Percentiles rank a stretch among this genome's conserved stretches.
phyloP scores from a whole-genome alignment of 2,329 filamentous ascomycete species.

The Leptoxyphium fumago region DNA sequence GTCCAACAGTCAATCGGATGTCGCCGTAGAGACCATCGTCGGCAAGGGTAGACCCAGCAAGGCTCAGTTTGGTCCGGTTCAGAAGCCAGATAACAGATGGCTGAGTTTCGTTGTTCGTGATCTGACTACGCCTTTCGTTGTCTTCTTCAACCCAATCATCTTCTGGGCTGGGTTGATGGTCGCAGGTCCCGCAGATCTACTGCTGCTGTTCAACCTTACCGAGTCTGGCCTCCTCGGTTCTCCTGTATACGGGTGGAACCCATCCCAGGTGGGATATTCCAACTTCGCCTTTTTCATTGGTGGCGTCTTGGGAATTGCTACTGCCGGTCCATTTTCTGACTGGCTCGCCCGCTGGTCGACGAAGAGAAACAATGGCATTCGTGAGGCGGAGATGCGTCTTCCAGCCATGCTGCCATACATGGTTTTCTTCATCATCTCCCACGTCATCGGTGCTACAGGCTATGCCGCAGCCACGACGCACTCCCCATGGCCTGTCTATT shows the following conservation, averaged over 20 bases:
- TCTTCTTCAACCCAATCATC: slow-evolving; percentile 33
- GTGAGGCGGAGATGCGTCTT: slow-evolving; percentile 47
- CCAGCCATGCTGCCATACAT: slow-evolving; percentile 38
- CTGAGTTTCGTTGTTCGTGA: slow-evolving; percentile 27
- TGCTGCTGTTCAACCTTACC: slow-evolving; percentile 38
- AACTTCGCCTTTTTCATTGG: slow-evolving; percentile 34
- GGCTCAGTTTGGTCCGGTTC: slow-evolving; percentile 24
- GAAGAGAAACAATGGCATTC: slow-evolving; percentile 37
- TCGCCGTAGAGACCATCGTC: slow-evolving; percentile 8
- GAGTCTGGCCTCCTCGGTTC: slow-evolving; percentile 31
- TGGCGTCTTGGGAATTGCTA: slow-evolving; percentile 27
- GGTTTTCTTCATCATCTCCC: slow-evolving; percentile 34
- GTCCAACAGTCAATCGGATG: slow-evolving; percentile 11
- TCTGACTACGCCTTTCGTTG: slow-evolving; percentile 25
- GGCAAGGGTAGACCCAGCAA: slow-evolving; percentile 25
- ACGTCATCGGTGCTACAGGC: slow-evolving; percentile 33
- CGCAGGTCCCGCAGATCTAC: slow-evolving; percentile 22
- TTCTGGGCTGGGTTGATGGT: slow-evolving; percentile 23
- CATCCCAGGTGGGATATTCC: slow-evolving; percentile 32
- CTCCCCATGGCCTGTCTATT: slow-evolving; percentile 33
- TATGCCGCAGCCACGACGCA: slow-evolving; percentile 21
- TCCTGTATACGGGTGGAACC: slow-evolving; percentile 29
- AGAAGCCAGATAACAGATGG: slow-evolving; percentile 25
- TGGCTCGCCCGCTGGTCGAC: slow-evolving; percentile 36
- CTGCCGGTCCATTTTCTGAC: slow-evolving; percentile 42